Conservation (phyloP, 176 grass and related monocot species). For the Cenchrus purpureus region DNA sequence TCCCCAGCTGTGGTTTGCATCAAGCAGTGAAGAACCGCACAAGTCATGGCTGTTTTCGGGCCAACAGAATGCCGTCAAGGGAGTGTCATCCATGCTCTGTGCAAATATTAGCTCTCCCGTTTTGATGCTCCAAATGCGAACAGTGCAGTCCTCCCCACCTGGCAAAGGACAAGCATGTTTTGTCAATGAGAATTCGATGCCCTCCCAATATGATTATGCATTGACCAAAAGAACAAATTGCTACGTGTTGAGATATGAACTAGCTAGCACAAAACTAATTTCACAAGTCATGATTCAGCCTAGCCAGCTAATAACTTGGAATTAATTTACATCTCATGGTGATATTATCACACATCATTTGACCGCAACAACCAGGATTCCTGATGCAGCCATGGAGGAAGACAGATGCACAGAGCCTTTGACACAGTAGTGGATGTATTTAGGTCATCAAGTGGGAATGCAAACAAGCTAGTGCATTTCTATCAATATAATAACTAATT, state of each 20-base stretch:
- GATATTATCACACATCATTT: constrained; percentile 21
- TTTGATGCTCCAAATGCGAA: constrained; percentile 90
- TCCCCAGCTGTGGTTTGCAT: constrained; percentile 64
- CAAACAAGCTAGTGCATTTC: not conserved
- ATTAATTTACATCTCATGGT: constrained; percentile 1
- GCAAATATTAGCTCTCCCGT: constrained; percentile 79
- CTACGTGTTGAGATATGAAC: constrained; percentile 6
- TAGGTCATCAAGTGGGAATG: not conserved
- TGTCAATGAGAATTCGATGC: constrained; percentile 25
- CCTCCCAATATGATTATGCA: not conserved
- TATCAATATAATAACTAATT: not conserved
- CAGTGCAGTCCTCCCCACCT: constrained; percentile 78
- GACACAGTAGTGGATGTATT: not conserved
- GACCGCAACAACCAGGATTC: constrained; percentile 13
- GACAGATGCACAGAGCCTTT: not conserved
- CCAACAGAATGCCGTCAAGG: constrained; percentile 72
- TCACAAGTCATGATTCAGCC: not conserved
- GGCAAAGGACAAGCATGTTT: constrained; percentile 30
- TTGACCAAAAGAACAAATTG: not conserved
- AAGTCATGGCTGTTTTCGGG: constrained; percentile 41
- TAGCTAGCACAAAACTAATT: constrained; percentile 4
- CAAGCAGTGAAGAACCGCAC: constrained; percentile 41
- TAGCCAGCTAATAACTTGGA: constrained; percentile 22
- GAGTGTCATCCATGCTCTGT: constrained; percentile 37
- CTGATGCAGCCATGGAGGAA: constrained; percentile 12